Base-by-base conservation (phyloP, 2,329 filamentous ascomycete genomes). In the Sodiomyces alkalinus region DNA sequence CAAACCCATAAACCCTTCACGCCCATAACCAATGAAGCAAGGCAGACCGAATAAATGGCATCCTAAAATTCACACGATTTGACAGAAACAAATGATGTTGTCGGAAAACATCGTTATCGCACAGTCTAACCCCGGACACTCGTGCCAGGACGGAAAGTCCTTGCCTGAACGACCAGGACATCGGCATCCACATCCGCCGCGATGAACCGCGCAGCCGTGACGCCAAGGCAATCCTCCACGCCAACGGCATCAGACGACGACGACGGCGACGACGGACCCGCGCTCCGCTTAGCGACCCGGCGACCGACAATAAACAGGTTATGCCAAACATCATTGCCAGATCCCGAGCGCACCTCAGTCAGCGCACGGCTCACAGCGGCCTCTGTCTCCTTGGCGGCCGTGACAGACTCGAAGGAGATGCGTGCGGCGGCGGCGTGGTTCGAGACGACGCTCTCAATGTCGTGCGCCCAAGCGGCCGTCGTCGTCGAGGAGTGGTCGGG, bases 391-490 rank as follows among this genome's bases (percentile, higher is more conserved):
- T 35, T 29, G 12, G 23, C 22, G 12, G 30, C 33, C 19, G 32
- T 30, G 12, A 26, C 30, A 6, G 28, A 28, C 22, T 39, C 36
- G n/a, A 43, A 40, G 2, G 41, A 17, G 11, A 46, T 38, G 9
- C 42, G 41, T 5, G 44, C 36, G 0, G 34, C 19, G 12, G 42
- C 40, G 4, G 30, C 38, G 8, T 41, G 38, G 0, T 39, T 41
- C 20, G 36, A 40, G 17, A 51, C 27, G 6, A 47, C 45, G n/a
- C 48, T 46, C 10, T 48, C 31, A 26, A 35, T 30, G 26, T 37
- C 36, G 9, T 26, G 22, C n/a, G 32, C 34, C 4, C 30, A 25
- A 16, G 28, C 22, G 9, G 13, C 13, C n/a, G n/a, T n/a, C n/a
- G n/a, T n/a, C n/a, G n/a, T n/a, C n/a, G 24, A 15, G 7, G 27